phyloP scores from a whole-genome alignment of 495 filamentous ascomycete genomes.

The Lentithecium fluviatile region DNA sequence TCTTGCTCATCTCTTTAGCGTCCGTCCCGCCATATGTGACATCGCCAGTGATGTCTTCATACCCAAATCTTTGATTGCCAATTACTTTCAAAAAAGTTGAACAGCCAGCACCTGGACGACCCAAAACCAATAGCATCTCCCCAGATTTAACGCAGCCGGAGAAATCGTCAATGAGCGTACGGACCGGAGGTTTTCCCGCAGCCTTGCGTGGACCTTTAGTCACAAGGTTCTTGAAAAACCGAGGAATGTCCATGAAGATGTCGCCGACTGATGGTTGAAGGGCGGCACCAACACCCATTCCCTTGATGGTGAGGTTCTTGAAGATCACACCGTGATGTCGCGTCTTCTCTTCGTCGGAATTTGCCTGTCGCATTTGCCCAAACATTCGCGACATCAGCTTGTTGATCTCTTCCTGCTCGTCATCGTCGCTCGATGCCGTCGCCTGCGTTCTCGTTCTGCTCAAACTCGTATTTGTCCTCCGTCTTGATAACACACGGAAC shows the following conservation, averaged over 20 bases:
- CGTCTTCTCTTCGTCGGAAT: constrained; percentile 65
- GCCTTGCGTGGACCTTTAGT: constrained; percentile 47
- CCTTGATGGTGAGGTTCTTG: constrained; percentile 57
- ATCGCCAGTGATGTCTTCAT: constrained; percentile 60
- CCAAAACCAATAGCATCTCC: constrained; percentile 65
- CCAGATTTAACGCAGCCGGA: constrained; percentile 51
- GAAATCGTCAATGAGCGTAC: constrained; percentile 65
- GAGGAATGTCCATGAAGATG: constrained; percentile 59
- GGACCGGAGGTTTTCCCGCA: constrained; percentile 51
- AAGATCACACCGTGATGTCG: constrained; percentile 44
- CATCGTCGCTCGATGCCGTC: constrained; percentile 42
- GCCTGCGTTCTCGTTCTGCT: constrained; percentile 25
- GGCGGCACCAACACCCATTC: constrained; percentile 64
- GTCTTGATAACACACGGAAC: constrained; percentile 51
- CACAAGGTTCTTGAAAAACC: constrained; percentile 48
- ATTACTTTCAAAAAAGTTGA: constrained; percentile 70
- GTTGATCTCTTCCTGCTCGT: constrained; percentile 60
- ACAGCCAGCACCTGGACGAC: constrained; percentile 69
- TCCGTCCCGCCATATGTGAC: constrained; percentile 65
- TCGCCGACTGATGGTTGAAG: constrained; percentile 66
- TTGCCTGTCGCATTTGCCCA: constrained; percentile 56
- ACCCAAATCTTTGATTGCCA: constrained; percentile 65
- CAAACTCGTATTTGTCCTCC: constrained; percentile 44
- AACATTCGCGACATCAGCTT: constrained; percentile 65
- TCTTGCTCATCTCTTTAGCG: constrained; percentile 59